Percentiles rank a stretch among this genome's conserved stretches.
These are phyloP conservation scores for Leccinum sublutescens DNA, from an alignment of 768 basidiomycete genomes.

Conservation along the genomic window DNA sequence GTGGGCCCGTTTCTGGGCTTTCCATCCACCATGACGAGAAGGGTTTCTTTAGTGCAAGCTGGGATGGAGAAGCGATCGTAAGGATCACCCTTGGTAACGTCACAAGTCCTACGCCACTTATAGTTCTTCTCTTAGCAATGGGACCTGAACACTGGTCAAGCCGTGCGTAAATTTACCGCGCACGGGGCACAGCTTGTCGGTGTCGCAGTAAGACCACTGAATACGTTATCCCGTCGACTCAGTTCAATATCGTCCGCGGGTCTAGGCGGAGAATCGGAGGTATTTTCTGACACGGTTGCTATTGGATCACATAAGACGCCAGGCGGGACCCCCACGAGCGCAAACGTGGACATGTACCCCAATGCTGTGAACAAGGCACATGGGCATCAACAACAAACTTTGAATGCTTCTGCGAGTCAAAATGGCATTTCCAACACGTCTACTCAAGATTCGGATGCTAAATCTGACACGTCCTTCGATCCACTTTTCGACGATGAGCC, in stretches of 20 bases:
- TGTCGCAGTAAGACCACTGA: conserved; percentile 70
- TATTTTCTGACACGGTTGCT: conserved; percentile 12
- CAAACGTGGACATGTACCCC: conserved; percentile 23
- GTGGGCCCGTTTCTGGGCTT: conserved; percentile 82
- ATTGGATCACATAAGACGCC: conserved; percentile 10
- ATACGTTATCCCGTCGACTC: conserved; percentile 35
- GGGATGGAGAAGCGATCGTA: conserved; percentile 90
- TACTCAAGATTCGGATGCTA: conserved; percentile 53
- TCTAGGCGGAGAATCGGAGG: conserved; percentile 21
- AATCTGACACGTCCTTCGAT: conserved; percentile 81
- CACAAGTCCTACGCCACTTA: conserved; percentile 5
- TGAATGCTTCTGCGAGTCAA: conserved; percentile 22
- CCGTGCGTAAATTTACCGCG: conserved; percentile 69
- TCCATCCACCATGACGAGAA: conserved; percentile 79
- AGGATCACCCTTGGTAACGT: conserved; percentile 31
- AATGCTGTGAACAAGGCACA: conserved; percentile 20
- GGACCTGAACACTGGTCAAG: conserved; percentile 92
- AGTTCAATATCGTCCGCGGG: conserved; percentile 28
- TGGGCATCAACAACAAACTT: conserved; percentile 12
- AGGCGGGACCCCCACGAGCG: conserved; percentile 17
- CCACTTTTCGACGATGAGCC: conserved; percentile 89
- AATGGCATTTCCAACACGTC: conserved; percentile 23
- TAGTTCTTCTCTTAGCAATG: conserved; percentile 67
- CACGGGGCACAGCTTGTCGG: conserved; percentile 85
- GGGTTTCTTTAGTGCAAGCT: conserved; percentile 85